Evolutionary conservation across 2,329 filamentous ascomycete genomes (phyloP), one percentile per base, ranked within the genome.

Genomic region (Zymoseptoria brevis): DNA sequence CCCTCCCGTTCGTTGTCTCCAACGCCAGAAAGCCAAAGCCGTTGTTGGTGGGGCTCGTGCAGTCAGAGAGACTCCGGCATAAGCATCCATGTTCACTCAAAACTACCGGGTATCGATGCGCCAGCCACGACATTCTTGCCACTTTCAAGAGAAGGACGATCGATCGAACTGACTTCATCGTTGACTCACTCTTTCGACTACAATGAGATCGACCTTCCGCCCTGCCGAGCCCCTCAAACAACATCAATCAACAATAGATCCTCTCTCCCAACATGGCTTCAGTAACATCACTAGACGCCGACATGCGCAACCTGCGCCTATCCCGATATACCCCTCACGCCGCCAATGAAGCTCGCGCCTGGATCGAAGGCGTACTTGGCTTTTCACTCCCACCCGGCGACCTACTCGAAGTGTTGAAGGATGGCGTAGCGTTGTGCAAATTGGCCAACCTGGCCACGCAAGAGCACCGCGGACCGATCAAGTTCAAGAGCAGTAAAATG

Each of bases 371-470:
- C 48, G 81, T 85, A 1, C 77, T 99, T 35, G 89, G 88, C 63
- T 87, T 92, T 72, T 83, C 80, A 55, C 79, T 97, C 58, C 78
- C 87, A 0, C 75, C 83, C 6, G 82, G 83, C 29, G 94, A 99
- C 75, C 80, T 99, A 54, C 81, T 99, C 13, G 90, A 94, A 60
- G 84, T 83, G 19, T 79, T 99, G 54, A 96, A 92, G 75, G 91
- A 97, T 80, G 94, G 94, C 56, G 88, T 93, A 48, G 88, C 88
- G 30, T 82, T 99, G 26, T 99, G 94, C 89, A 93, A 87, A 90
- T 85, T 97, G 56, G 83, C 90, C 69, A 97, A 96, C 71, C 81
- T 93, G 58, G 88, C 84, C 30, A 75, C 88, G 45, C 88, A 89
- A 29, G 83, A 87, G 19, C 88, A 89, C 24, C 83, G 87, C 16